Percentiles rank a stretch among this genome's conserved stretches.
phyloP scores from a whole-genome alignment of 768 basidiomycete genomes.

The Mycena galericulata region DNA sequence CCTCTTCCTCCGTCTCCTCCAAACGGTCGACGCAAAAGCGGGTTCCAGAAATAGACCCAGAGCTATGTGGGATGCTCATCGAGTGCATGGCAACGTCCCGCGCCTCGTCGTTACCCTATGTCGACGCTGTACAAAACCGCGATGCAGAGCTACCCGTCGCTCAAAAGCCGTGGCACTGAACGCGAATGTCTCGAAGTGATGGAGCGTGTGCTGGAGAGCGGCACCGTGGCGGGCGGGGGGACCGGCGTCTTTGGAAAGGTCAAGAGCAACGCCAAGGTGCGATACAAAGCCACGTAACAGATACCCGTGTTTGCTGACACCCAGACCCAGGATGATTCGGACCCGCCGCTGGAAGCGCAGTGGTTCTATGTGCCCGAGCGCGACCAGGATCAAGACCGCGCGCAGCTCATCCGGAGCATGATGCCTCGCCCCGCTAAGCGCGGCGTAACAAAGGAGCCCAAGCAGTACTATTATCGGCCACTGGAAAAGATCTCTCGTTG shows the following conservation, averaged over 20 bases:
- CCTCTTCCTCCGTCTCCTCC: conserved; percentile 5
- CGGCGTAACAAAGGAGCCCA: conserved; percentile 84
- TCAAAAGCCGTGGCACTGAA: conserved; percentile 55
- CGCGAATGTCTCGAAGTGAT: conserved; percentile 65
- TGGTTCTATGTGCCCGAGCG: conserved; percentile 85
- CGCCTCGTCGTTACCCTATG: conserved; percentile 71
- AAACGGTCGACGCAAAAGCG: conserved; percentile 25
- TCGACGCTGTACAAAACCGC: conserved; percentile 65
- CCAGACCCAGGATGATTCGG: conserved; percentile 57
- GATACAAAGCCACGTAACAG: conserved; percentile 33
- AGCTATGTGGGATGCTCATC: conserved; percentile 75
- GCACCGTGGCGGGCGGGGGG: conserved; percentile 53
- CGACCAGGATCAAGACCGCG: conserved; percentile 80
- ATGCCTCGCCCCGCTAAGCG: conserved; percentile 83
- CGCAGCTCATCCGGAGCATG: conserved; percentile 72
- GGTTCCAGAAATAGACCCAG: conserved; percentile 47
- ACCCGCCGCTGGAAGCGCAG: conserved; percentile 66
- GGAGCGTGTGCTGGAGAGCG: conserved; percentile 59
- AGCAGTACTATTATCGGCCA: conserved; percentile 87
- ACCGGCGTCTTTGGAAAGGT: conserved; percentile 81
- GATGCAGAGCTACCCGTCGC: conserved; percentile 64
- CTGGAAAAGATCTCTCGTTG: conserved; percentile 78
- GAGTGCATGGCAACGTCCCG: conserved; percentile 80
- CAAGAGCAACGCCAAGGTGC: conserved; percentile 70
- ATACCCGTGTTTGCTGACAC: conserved; percentile 1